Percentiles rank a stretch among this genome's conserved stretches.
Conservation (phyloP, 768 basidiomycete species). For the Crucibulum laeve region DNA sequence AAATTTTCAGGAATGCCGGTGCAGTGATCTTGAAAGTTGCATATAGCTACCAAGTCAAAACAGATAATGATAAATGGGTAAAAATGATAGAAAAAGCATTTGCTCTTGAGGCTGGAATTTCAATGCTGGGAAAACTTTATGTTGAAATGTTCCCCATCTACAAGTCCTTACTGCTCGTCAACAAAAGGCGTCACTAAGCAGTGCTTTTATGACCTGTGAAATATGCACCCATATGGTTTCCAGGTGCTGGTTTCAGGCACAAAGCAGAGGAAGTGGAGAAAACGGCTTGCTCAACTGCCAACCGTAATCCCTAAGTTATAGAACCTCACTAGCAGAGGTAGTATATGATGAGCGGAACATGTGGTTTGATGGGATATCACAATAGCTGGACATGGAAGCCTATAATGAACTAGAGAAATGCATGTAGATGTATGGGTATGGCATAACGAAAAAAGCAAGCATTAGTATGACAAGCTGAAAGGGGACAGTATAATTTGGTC, state of each 20-base stretch:
- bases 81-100: conserved; percentile 24
- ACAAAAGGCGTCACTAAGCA: background rate
- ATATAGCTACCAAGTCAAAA: conserved; percentile 33
- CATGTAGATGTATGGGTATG: too few species aligned
- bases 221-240: conserved; percentile 37
- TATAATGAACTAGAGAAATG: too few species aligned
- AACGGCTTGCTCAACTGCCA: conserved; percentile 12
- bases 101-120: conserved; percentile 15
- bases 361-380: too few species aligned
- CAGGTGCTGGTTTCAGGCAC: conserved; percentile 36
- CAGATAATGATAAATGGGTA: conserved; percentile 28
- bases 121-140: conserved; percentile 27
- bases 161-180: conserved; percentile 13
- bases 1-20: conserved; percentile 23
- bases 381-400: too few species aligned
- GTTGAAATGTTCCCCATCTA: conserved; percentile 36
- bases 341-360: too few species aligned
- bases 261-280: conserved; percentile 12
- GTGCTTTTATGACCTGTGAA: conserved; percentile 29
- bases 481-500: too few species aligned
- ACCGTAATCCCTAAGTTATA: too few species aligned
- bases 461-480: too few species aligned
- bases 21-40: conserved; percentile 31
- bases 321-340: too few species aligned
- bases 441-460: too few species aligned